These are phyloP conservation scores for Trichosporon coremiiforme DNA, from an alignment of 1,284 basidiomycete genomes.

Conservation along the genomic window DNA sequence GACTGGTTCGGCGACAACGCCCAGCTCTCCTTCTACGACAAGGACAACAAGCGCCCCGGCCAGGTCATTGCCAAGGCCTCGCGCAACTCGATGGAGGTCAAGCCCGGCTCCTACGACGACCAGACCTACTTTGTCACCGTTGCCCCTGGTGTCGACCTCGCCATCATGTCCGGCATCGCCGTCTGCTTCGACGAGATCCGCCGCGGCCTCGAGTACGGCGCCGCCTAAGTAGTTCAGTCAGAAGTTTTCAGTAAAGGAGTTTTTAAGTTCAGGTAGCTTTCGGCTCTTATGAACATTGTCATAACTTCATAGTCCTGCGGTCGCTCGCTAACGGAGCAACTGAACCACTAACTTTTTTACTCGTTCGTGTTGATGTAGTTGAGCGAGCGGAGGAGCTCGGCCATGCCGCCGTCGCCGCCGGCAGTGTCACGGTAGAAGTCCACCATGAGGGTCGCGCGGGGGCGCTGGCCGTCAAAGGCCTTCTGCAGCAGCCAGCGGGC, in stretches of 20 bases:
- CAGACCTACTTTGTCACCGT: constrained; percentile 50
- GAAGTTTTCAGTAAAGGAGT: background rate
- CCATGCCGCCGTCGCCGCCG: constrained; percentile 25
- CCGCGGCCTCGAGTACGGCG: constrained; percentile 10
- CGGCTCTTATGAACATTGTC: background rate
- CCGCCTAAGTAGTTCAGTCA: background rate
- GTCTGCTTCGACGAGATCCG: constrained; percentile 55
- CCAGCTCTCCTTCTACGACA: background rate
- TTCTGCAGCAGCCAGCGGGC: constrained; percentile 67
- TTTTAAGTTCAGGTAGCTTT: background rate
- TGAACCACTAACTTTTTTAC: background rate
- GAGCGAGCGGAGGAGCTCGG: constrained; percentile 27
- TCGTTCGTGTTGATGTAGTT: constrained; percentile 29
- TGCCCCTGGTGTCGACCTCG: constrained; percentile 56
- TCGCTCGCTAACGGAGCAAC: no score
- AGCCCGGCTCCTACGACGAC: background rate
- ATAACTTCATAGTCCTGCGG: constrained; percentile 10
- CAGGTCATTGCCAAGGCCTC: constrained; percentile 23
- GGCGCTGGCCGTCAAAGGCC: constrained; percentile 35
- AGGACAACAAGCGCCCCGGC: constrained; percentile 18
- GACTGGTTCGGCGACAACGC: constrained; percentile 10
- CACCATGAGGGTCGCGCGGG: constrained; percentile 46
- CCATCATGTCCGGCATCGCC: constrained; percentile 56
- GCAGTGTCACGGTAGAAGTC: constrained; percentile 47
- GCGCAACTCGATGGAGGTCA: constrained; percentile 1